Evolutionary conservation across 176 grass and related monocot genomes (phyloP).

Genomic region (Tillandsia fasciculata): DNA sequence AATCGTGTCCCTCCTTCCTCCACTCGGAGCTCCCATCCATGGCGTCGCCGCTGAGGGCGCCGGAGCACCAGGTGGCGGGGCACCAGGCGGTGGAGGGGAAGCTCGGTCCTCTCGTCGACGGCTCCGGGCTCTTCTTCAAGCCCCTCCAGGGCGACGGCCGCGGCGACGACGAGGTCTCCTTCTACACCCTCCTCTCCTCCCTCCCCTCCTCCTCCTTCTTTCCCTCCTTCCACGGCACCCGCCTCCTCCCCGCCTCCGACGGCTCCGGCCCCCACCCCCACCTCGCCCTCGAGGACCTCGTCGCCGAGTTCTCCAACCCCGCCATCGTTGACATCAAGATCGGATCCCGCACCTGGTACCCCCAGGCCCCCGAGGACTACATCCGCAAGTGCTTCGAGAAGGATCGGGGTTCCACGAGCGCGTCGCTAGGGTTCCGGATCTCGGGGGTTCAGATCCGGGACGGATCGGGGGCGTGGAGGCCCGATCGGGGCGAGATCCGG

Average conservation of each 20-base stretch:
- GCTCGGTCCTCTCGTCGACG: constrained; percentile 55
- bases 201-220: constrained; percentile 45
- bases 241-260: constrained; percentile 32
- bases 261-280: constrained; percentile 33
- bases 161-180: constrained; percentile 46
- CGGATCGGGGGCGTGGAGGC: constrained; percentile 28
- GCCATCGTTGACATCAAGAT: constrained; percentile 84
- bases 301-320: constrained; percentile 34
- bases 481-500: constrained; percentile 32
- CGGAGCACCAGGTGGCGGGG: constrained; percentile 76
- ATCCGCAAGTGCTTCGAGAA: constrained; percentile 59
- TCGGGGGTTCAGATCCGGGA: constrained; percentile 42
- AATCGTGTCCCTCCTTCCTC: neutral
- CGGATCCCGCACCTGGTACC: constrained; percentile 62
- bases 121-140: constrained; percentile 62
- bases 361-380: constrained; percentile 36
- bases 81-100: constrained; percentile 25
- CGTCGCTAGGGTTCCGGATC: constrained; percentile 55
- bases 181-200: constrained; percentile 56
- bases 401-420: constrained; percentile 53
- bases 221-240: constrained; percentile 55
- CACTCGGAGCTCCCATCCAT: constrained; percentile 3
- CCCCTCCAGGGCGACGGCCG: constrained; percentile 47
- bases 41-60: constrained; percentile 29
- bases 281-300: constrained; percentile 61